Conservation (phyloP, 441 rosid genomes). For the Dalechampia spathulata region DNA sequence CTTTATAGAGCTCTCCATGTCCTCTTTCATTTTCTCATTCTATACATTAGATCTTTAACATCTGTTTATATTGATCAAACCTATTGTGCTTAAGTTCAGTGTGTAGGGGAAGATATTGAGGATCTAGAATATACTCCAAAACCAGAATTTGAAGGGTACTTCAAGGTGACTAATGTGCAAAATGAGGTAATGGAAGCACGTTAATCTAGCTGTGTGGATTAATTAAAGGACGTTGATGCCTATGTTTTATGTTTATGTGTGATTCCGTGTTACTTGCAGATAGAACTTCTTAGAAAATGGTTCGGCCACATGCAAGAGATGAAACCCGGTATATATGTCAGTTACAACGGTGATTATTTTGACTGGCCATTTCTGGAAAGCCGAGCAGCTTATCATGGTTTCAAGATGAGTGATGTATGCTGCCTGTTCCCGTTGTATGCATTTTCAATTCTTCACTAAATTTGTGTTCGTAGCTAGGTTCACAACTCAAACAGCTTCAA, state of each 20-base stretch:
- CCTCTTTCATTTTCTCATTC: not conserved
- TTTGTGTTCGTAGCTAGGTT: not conserved
- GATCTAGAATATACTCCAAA: slow-evolving; percentile 97
- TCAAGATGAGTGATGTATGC: slow-evolving; percentile 83
- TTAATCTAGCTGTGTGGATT: slow-evolving; percentile 9
- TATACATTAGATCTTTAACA: slow-evolving; percentile 2
- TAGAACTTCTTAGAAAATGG: slow-evolving; percentile 78
- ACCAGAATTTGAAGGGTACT: slow-evolving; percentile 91
- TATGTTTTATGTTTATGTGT: slow-evolving; percentile 5
- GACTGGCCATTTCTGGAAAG: slow-evolving; percentile 99
- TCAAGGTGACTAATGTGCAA: slow-evolving; percentile 76
- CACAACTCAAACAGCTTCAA: not conserved
- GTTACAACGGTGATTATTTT: slow-evolving; percentile 93
- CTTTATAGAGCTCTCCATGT: not conserved
- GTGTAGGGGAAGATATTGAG: slow-evolving; percentile 92
- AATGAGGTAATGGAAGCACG: slow-evolving; percentile 56
- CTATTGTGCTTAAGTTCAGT: slow-evolving; percentile 32
- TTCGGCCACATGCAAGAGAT: slow-evolving; percentile 93
- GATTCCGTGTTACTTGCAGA: slow-evolving; percentile 42
- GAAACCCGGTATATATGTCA: slow-evolving; percentile 96
- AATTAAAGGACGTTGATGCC: slow-evolving; percentile 8
- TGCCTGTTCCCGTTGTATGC: slow-evolving; percentile 15
- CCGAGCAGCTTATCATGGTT: slow-evolving; percentile 85
- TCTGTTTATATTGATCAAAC: slow-evolving; percentile 13
- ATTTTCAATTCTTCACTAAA: not conserved